phyloP scores from a whole-genome alignment of 768 basidiomycete genomes.

The Tylopilus intermedius region DNA sequence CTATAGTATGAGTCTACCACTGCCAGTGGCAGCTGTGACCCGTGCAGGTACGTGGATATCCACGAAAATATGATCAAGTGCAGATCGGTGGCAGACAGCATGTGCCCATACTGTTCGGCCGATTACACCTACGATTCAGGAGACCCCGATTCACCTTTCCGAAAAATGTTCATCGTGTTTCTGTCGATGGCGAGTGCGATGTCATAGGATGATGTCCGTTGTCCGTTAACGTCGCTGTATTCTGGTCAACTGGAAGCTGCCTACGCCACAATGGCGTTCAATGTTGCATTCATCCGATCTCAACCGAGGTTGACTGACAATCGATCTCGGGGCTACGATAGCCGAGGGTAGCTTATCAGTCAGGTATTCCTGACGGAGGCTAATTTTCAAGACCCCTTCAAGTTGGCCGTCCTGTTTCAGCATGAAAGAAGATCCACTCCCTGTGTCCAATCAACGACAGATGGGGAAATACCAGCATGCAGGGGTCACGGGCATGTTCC shows the following conservation, averaged over 20 bases:
- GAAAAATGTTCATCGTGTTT: not conserved
- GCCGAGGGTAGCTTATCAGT: constrained; percentile 7
- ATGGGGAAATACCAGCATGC: constrained; percentile 5
- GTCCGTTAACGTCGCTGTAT: not conserved
- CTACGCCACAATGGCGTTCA: not conserved
- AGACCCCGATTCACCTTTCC: not conserved
- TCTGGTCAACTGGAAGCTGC: not conserved
- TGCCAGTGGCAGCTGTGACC: not conserved
- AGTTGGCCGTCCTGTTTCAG: not conserved
- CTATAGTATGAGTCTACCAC: no score
- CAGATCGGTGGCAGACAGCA: not conserved
- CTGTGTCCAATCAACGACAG: constrained; percentile 7
- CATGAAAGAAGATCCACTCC: constrained; percentile 3
- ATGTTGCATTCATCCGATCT: not conserved
- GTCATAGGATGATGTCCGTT: not conserved
- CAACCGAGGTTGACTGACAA: no score
- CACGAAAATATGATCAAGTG: not conserved
- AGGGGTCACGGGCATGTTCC: constrained; percentile 13
- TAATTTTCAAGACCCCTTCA: not conserved
- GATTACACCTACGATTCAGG: not conserved
- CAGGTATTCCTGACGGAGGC: not conserved
- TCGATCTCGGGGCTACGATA: not conserved
- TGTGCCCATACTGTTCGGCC: not conserved
- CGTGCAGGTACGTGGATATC: not conserved
- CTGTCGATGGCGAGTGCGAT: not conserved